These are phyloP conservation scores for Penicillium bovifimosum DNA, from an alignment of 495 filamentous ascomycete genomes.

Conservation along the genomic window DNA sequence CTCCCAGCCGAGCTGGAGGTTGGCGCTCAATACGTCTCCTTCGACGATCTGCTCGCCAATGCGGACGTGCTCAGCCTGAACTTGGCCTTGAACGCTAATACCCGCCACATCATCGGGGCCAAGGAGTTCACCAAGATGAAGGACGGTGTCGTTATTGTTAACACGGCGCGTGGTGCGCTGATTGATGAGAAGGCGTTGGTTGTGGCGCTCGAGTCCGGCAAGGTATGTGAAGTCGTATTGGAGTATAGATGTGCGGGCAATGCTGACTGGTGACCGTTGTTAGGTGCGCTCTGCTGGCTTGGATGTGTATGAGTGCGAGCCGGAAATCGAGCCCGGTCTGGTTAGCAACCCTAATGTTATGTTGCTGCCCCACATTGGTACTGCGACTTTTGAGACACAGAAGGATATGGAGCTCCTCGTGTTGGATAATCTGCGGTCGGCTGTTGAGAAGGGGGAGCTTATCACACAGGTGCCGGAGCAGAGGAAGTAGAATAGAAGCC, in stretches of 20 bases:
- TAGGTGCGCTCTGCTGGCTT: conserved; percentile 55
- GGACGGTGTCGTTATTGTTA: conserved; percentile 71
- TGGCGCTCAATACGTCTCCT: conserved; percentile 63
- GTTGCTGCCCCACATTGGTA: conserved; percentile 78
- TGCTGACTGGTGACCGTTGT: neutral
- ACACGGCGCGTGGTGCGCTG: conserved; percentile 74
- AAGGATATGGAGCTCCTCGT: conserved; percentile 75
- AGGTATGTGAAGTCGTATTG: conserved; percentile 41
- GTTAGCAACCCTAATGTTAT: conserved; percentile 65
- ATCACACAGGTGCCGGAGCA: conserved; percentile 71
- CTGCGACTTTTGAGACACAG: conserved; percentile 58
- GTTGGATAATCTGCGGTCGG: conserved; percentile 60
- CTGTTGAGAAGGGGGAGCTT: conserved; percentile 58
- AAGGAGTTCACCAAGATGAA: conserved; percentile 67
- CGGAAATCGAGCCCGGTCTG: conserved; percentile 63
- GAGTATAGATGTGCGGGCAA: neutral
- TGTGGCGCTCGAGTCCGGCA: conserved; percentile 59
- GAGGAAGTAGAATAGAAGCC: conserved; percentile 24
- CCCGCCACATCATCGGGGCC: conserved; percentile 63
- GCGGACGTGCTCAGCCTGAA: conserved; percentile 77
- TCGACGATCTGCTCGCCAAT: conserved; percentile 60
- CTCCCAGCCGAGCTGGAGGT: conserved; percentile 46
- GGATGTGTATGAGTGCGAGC: conserved; percentile 80
- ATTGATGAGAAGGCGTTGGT: conserved; percentile 76
- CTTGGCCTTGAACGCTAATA: conserved; percentile 60